Base-by-base conservation (phyloP, 331 rosid genomes). In the Stylosanthes scabra region DNA sequence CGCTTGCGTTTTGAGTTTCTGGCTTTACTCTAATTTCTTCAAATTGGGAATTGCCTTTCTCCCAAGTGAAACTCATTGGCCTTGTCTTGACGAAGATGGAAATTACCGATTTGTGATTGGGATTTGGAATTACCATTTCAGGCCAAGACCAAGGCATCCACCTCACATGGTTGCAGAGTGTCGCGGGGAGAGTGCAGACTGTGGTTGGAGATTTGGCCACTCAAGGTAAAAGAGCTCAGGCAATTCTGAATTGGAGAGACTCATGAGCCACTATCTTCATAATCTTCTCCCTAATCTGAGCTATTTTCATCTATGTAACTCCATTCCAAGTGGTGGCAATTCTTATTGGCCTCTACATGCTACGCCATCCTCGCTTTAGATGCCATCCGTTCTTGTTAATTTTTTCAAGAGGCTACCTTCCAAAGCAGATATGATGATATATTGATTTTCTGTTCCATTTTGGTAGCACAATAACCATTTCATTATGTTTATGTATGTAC, bases 201-300 rank as follows among this genome's bases (percentile, higher is more conserved):
- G 99, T 95, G 77, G 84, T 88, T 7, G 99, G 99, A 78, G 99
- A 95, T 81, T 74, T 95, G 84, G 99, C 98, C 25, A 88, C 96
- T 11, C 99, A 95, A 51, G 97, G 89, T 40, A 98, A 95, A 77
- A 87, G 99, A 68, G 89, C 92, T 8, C 94, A 88, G 55, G 91
- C 97, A 25, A 10, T 95, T 44, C 78, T 95, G 0, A 70, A 88
- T 77, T 95, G 98, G 99, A 81, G 99, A 75, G 99, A 95, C 62
- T 76, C 98, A 10, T 82, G 99, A 11, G 98, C 98, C 0, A 82
- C 98, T 37, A 87, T 95, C 80, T 86, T 95, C 87, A 95, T 92
- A 79, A 74, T 95, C 86, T 64, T 92, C 87, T 71, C 98, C 2
- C 76, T 92, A 74, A 83, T 92, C 16, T 92, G 88, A 92, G 99